Evolutionary conservation across 2,329 filamentous ascomycete genomes (phyloP).

Genomic region (Cytospora chrysosperma): DNA sequence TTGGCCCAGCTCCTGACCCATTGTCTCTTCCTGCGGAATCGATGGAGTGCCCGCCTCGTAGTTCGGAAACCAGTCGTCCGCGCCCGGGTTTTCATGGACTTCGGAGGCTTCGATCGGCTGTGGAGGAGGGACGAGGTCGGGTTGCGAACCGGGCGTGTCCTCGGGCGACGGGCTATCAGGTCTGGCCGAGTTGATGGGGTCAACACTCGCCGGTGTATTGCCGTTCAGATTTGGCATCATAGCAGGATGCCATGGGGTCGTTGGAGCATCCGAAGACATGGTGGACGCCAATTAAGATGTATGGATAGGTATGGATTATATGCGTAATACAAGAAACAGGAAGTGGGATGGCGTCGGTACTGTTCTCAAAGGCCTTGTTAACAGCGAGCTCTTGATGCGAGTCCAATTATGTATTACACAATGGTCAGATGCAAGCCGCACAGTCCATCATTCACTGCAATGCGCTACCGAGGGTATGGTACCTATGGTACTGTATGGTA

Average conservation of each 20-base stretch:
- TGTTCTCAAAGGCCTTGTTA: slow-evolving; percentile 5
- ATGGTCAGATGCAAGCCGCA: not conserved
- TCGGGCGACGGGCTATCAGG: slow-evolving; percentile 10
- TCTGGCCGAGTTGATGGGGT: not conserved
- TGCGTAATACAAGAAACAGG: slow-evolving; percentile 21
- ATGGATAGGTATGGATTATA: slow-evolving; percentile 20
- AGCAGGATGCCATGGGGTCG: slow-evolving; percentile 51
- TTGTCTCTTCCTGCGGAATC: slow-evolving; percentile 18
- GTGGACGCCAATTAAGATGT: slow-evolving; percentile 25
- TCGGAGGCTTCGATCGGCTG: slow-evolving; percentile 13
- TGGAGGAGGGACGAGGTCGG: not conserved
- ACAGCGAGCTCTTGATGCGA: not conserved
- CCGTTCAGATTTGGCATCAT: slow-evolving; percentile 46
- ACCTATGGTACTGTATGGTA: too few species aligned
- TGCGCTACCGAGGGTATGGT: not conserved
- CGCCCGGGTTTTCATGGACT: slow-evolving; percentile 19
- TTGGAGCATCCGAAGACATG: slow-evolving; percentile 45
- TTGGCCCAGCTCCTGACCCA: slow-evolving; percentile 5
- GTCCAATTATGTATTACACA: slow-evolving; percentile 1
- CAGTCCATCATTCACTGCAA: not conserved
- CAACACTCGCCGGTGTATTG: slow-evolving; percentile 21
- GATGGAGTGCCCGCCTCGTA: slow-evolving; percentile 31
- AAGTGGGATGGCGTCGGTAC: slow-evolving; percentile 17
- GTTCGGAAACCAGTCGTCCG: slow-evolving; percentile 35
- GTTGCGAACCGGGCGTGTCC: not conserved